These are phyloP conservation scores for Staphylotrichum tortipilum DNA, from an alignment of 495 filamentous ascomycete genomes.

Conservation along the genomic window DNA sequence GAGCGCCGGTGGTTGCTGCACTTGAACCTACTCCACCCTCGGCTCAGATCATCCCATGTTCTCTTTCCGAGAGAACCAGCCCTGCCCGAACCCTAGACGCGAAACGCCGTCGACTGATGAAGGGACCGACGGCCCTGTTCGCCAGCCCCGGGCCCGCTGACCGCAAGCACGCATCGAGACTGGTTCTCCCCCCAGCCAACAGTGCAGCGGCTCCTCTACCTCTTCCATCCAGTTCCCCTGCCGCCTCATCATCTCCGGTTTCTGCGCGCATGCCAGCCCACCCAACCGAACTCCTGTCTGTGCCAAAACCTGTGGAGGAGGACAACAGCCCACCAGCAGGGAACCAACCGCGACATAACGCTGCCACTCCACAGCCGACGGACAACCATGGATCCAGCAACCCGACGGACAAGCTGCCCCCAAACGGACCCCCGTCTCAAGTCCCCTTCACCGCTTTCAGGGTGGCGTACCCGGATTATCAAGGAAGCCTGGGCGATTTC, in stretches of 20 bases:
- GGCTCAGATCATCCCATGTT: conserved; percentile 34
- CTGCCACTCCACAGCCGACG: background rate
- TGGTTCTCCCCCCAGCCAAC: background rate
- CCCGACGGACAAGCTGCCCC: conserved; percentile 8
- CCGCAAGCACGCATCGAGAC: background rate
- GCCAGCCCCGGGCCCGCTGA: background rate
- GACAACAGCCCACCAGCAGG: background rate
- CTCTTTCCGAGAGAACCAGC: conserved; percentile 1
- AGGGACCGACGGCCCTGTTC: background rate
- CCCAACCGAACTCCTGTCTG: background rate
- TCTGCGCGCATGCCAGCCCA: background rate
- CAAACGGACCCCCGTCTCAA: conserved; percentile 17
- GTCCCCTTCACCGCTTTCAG: conserved; percentile 43
- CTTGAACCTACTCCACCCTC: conserved; percentile 31
- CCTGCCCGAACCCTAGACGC: background rate
- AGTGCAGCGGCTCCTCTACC: background rate
- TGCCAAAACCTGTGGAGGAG: background rate
- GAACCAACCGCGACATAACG: background rate
- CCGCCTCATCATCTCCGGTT: background rate
- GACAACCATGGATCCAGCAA: conserved; percentile 3
- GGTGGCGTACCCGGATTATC: conserved; percentile 48
- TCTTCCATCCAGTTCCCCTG: background rate
- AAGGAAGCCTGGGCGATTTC: conserved; percentile 47
- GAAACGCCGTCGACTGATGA: conserved; percentile 15
- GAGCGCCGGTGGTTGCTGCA: conserved; percentile 6